Percentiles rank a stretch among this genome's conserved stretches.
phyloP scores from a whole-genome alignment of 1,284 basidiomycete species.

The Moesziomyces sp. region DNA sequence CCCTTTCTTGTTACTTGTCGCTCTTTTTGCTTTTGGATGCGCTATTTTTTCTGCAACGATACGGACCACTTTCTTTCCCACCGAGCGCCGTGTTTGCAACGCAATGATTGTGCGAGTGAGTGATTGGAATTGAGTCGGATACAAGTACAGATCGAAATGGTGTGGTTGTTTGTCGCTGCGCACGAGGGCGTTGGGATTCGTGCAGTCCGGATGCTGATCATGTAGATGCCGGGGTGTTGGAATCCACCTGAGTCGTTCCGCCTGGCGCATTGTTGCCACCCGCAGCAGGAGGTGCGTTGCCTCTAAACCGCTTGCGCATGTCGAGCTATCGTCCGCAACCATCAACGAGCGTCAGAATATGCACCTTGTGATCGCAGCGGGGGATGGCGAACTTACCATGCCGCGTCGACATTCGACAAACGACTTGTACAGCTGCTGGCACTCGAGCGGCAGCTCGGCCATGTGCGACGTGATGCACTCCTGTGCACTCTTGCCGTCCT shows the following conservation, averaged over 20 bases:
- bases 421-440: constrained; percentile 56
- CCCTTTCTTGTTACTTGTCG: too few relatives aligned
- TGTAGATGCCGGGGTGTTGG: constrained; percentile 2
- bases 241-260: constrained; percentile 40
- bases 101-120: background rate
- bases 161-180: background rate
- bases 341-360: background rate
- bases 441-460: constrained; percentile 52
- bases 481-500: constrained; percentile 42
- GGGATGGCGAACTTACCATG: constrained; percentile 38
- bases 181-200: background rate
- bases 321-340: constrained; percentile 28
- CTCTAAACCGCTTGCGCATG: constrained; percentile 56
- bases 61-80: too few relatives aligned
- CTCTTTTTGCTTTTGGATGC: too few relatives aligned
- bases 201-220: background rate
- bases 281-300: constrained; percentile 48
- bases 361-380: too few relatives aligned
- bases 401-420: constrained; percentile 56
- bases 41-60: too few relatives aligned
- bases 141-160: background rate
- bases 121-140: background rate
- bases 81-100: too few relatives aligned
- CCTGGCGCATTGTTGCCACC: constrained; percentile 40
- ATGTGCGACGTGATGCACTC: constrained; percentile 55